Evolutionary conservation across 202 grass and related monocot species (phyloP).

Genomic region (Setaria viridis): DNA sequence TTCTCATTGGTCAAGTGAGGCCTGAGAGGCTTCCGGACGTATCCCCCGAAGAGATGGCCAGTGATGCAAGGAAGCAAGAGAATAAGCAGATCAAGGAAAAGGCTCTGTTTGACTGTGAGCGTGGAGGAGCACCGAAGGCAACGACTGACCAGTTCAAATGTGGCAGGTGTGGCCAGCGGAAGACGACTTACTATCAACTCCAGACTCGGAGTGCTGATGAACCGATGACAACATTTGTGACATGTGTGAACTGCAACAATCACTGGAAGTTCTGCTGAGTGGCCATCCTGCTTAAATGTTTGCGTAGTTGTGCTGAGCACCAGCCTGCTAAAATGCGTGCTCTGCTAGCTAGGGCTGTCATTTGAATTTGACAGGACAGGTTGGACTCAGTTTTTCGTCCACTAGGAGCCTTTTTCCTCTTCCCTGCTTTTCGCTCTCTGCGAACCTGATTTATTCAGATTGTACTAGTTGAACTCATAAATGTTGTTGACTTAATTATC

Average conservation of each 20-base stretch:
- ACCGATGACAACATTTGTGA: constrained; percentile 97
- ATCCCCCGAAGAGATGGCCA: constrained; percentile 86
- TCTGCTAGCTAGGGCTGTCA: constrained; percentile 29
- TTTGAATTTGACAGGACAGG: constrained; percentile 14
- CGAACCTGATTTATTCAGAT: constrained; percentile 52
- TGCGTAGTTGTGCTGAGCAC: constrained; percentile 57
- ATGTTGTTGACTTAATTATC: constrained; percentile 42
- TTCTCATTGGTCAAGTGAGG: constrained; percentile 72
- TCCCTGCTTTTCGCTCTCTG: background rate
- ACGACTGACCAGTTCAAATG: constrained; percentile 96
- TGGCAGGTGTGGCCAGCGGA: constrained; percentile 81
- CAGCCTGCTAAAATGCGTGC: background rate
- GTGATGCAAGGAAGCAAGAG: constrained; percentile 75
- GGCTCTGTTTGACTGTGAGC: constrained; percentile 88
- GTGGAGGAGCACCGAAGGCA: constrained; percentile 70
- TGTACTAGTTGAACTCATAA: constrained; percentile 52
- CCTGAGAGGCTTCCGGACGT: constrained; percentile 63
- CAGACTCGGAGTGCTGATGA: constrained; percentile 95
- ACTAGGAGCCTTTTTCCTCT: constrained; percentile 31
- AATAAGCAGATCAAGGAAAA: constrained; percentile 92
- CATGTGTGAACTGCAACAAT: constrained; percentile 98
- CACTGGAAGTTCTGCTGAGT: constrained; percentile 94
- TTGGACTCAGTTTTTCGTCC: constrained; percentile 42
- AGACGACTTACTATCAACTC: constrained; percentile 87
- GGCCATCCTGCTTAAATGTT: background rate